Conservation (phyloP, 2,329 filamentous ascomycete genomes). For the Alternaria panax region DNA sequence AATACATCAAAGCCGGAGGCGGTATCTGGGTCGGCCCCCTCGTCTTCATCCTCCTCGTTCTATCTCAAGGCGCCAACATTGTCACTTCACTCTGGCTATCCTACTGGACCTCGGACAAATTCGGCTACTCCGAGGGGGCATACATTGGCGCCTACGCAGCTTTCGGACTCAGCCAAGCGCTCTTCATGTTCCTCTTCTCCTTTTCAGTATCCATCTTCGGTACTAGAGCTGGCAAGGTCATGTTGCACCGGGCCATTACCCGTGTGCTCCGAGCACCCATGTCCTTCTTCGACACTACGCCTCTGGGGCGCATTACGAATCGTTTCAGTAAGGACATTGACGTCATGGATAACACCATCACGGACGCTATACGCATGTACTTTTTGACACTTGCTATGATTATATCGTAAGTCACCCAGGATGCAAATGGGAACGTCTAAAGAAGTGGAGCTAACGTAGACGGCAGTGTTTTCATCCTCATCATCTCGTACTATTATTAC, state of each 20-base stretch:
- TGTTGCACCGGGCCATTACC: conserved; percentile 81
- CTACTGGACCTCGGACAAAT: conserved; percentile 88
- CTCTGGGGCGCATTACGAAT: conserved; percentile 92
- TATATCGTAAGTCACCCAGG: conserved; percentile 51
- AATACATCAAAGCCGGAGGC: conserved; percentile 79
- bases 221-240: conserved; percentile 80
- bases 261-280: conserved; percentile 74
- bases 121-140: conserved; percentile 67
- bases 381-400: conserved; percentile 85
- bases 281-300: conserved; percentile 98
- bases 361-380: conserved; percentile 92
- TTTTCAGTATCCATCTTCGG: conserved; percentile 78
- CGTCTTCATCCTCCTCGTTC: conserved; percentile 69
- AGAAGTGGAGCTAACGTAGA: conserved; percentile 14
- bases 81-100: conserved; percentile 90
- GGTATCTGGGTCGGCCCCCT: conserved; percentile 71
- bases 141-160: conserved; percentile 69
- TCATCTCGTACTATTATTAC: conserved; percentile 95
- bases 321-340: conserved; percentile 95
- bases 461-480: conserved; percentile 77
- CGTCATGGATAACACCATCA: conserved; percentile 92
- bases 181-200: conserved; percentile 76
- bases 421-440: not conserved
- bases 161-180: conserved; percentile 35
- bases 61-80: conserved; percentile 86